phyloP scores from a whole-genome alignment of 2,329 filamentous ascomycete species.

The Salinomyces thailandicus region DNA sequence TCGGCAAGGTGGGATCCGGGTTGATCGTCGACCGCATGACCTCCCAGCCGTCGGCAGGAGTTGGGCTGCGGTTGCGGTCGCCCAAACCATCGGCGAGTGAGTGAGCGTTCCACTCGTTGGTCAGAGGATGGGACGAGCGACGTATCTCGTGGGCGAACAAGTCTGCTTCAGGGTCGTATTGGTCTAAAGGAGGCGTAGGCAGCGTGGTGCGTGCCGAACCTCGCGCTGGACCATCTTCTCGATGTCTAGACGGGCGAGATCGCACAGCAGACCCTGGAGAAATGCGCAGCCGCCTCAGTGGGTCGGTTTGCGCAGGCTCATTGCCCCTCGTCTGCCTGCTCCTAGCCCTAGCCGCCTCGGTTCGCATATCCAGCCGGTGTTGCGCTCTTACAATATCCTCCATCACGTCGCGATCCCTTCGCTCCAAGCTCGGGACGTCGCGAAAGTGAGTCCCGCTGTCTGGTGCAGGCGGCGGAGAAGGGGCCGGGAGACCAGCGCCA shows the following conservation, averaged over 20 bases:
- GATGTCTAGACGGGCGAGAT: background rate
- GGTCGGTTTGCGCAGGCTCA: too few relatives aligned
- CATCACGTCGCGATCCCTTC: background rate
- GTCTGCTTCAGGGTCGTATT: conserved; percentile 11
- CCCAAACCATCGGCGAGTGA: conserved; percentile 60
- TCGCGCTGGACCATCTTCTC: background rate
- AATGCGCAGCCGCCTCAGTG: background rate
- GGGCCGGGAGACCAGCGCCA: background rate
- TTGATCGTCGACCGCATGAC: conserved; percentile 69
- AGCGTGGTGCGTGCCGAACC: background rate
- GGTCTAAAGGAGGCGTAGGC: conserved; percentile 8
- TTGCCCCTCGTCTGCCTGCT: too few relatives aligned
- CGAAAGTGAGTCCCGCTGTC: conserved; percentile 15
- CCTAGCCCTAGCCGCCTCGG: too few relatives aligned
- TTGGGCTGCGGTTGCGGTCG: conserved; percentile 73
- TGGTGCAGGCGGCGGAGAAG: conserved; percentile 16
- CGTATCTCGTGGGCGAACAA: conserved; percentile 10
- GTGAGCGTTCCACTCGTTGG: conserved; percentile 19
- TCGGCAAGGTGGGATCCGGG: conserved; percentile 71
- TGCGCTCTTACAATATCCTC: too few relatives aligned
- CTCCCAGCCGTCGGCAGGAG: conserved; percentile 61
- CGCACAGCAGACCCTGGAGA: background rate
- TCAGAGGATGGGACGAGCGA: conserved; percentile 18
- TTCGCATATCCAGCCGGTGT: too few relatives aligned
- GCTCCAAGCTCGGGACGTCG: background rate